phyloP scores from a whole-genome alignment of 208 protist genomes.

The Trypanosoma brucei region DNA sequence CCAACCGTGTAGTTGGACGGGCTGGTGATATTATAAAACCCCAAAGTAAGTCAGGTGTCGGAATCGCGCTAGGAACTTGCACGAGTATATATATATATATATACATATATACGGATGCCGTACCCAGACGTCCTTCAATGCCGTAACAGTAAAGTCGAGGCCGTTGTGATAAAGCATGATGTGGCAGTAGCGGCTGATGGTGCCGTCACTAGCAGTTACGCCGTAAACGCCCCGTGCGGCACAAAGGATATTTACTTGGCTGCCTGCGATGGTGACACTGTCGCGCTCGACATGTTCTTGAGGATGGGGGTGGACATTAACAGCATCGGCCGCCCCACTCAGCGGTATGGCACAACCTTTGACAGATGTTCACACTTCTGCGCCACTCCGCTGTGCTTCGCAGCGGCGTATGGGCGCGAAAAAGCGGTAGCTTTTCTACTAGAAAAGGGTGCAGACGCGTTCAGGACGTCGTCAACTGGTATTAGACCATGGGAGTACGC shows the following conservation, averaged over 20 bases:
- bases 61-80: too few relatives aligned
- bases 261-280: slow-evolving; percentile 72
- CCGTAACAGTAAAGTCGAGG: slow-evolving; percentile 19
- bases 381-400: slow-evolving; percentile 71
- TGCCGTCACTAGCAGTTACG: slow-evolving; percentile 1
- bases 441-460: slow-evolving; percentile 40
- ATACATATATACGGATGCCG: slow-evolving; percentile 18
- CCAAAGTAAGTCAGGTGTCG: too few relatives aligned
- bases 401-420: slow-evolving; percentile 72
- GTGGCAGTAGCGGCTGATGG: slow-evolving; percentile 12
- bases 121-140: slow-evolving; percentile 54
- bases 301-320: slow-evolving; percentile 43
- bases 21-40: too few relatives aligned
- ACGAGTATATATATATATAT: too few relatives aligned
- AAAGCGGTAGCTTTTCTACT: slow-evolving; percentile 66
- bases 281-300: slow-evolving; percentile 31
- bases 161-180: slow-evolving; percentile 21
- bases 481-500: slow-evolving; percentile 70
- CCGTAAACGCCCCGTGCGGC: not conserved
- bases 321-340: slow-evolving; percentile 61
- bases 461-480: slow-evolving; percentile 46
- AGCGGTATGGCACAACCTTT: slow-evolving; percentile 53
- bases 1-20: too few relatives aligned
- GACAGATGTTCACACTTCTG: slow-evolving; percentile 66
- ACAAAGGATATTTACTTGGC: slow-evolving; percentile 62